Evolutionary conservation across 768 basidiomycete species (phyloP).

Genomic region (Tremella yokohamensis): DNA sequence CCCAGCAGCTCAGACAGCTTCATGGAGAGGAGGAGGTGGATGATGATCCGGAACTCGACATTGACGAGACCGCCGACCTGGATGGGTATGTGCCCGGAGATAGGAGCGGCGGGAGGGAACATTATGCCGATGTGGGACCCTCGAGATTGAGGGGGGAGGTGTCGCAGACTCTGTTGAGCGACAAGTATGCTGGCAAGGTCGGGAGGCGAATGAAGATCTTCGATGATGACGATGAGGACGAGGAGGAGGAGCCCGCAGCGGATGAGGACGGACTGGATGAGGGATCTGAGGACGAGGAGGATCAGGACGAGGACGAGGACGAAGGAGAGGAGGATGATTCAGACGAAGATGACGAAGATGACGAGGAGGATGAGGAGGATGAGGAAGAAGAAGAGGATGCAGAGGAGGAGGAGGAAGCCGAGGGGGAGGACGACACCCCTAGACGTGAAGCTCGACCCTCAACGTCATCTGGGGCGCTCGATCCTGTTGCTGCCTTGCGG

Average conservation of each 20-base stretch:
- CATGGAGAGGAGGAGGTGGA: slow-evolving; percentile 68
- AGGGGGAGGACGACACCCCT: slow-evolving; percentile 5
- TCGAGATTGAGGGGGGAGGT: slow-evolving; percentile 66
- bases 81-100: slow-evolving; percentile 33
- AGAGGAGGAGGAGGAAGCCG: slow-evolving; percentile 21
- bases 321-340: slow-evolving; percentile 31
- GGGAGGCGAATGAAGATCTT: slow-evolving; percentile 60
- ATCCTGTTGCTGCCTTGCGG: slow-evolving; percentile 44
- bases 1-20: slow-evolving; percentile 76
- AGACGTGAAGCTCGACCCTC: slow-evolving; percentile 27
- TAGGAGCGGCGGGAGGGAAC: slow-evolving; percentile 59
- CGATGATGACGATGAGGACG: slow-evolving; percentile 44
- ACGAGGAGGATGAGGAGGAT: slow-evolving; percentile 36
- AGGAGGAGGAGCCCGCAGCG: slow-evolving; percentile 50
- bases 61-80: slow-evolving; percentile 1
- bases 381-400: slow-evolving; percentile 40
- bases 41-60: slow-evolving; percentile 50
- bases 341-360: slow-evolving; percentile 35
- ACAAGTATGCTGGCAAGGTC: slow-evolving; percentile 72
- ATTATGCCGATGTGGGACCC: slow-evolving; percentile 83
- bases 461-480: slow-evolving; percentile 20
- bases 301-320: slow-evolving; percentile 38
- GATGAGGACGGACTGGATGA: slow-evolving; percentile 52
- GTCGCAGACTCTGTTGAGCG: slow-evolving; percentile 60
- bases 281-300: slow-evolving; percentile 37